Evolutionary conservation across 1,284 basidiomycete genomes (phyloP).

Genomic region (Serendipita sp.): DNA sequence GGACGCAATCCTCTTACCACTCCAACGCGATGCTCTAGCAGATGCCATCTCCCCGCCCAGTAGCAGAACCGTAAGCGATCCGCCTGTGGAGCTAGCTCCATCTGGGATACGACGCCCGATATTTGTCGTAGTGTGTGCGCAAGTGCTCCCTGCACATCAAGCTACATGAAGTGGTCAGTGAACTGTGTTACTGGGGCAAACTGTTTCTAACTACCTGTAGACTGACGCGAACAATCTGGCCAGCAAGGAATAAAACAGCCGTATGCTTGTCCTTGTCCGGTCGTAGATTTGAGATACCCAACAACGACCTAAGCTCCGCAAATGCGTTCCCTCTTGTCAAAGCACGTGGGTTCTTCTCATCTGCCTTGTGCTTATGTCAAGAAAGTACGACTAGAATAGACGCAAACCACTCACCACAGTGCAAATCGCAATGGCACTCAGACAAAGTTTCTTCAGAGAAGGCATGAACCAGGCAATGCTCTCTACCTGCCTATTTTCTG

Average conservation of each 20-base stretch:
- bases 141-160: neutral
- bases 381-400: neutral
- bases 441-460: neutral
- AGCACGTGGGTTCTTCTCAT: neutral
- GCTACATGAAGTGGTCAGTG: neutral
- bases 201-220: neutral
- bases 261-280: neutral
- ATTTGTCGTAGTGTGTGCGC: neutral
- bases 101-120: neutral
- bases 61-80: neutral
- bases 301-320: neutral
- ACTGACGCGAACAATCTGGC: neutral
- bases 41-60: conserved; percentile 2
- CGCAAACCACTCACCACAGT: neutral
- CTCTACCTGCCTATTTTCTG: conserved; percentile 1
- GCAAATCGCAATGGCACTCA: neutral
- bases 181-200: neutral
- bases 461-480: conserved; percentile 2
- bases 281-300: neutral
- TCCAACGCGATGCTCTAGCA: neutral
- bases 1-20: neutral
- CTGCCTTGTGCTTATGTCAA: neutral
- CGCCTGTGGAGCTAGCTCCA: neutral
- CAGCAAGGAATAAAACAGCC: neutral
- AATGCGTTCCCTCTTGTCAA: conserved; percentile 1